Evolutionary conservation across 2,329 filamentous ascomycete genomes (phyloP).

Genomic region (Botryosphaeria dothidea): DNA sequence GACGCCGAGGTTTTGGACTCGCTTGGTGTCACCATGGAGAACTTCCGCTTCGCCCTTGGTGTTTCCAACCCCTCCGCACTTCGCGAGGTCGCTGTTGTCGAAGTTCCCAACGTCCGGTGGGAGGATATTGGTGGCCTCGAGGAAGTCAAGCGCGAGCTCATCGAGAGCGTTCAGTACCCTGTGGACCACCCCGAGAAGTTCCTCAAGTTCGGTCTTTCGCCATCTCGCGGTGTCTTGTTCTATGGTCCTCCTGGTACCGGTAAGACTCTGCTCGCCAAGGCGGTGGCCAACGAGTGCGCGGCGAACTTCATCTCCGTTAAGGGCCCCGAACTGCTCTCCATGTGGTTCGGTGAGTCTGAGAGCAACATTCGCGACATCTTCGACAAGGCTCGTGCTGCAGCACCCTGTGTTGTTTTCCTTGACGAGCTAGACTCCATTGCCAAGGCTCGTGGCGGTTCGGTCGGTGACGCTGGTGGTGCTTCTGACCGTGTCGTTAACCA

Average conservation of each 20-base stretch:
- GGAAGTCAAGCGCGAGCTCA: slow-evolving; percentile 98
- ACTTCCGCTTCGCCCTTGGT: slow-evolving; percentile 98
- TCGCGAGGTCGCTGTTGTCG: slow-evolving; percentile 97
- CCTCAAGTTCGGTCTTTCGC: slow-evolving; percentile 99
- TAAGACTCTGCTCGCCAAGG: slow-evolving; percentile 99
- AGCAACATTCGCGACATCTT: slow-evolving; percentile 99
- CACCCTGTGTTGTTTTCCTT: slow-evolving; percentile 97
- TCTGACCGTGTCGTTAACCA: slow-evolving; percentile 99
- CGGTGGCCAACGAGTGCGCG: slow-evolving; percentile 97
- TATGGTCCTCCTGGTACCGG: slow-evolving; percentile 99
- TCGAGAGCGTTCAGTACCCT: slow-evolving; percentile 97
- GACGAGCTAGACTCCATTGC: slow-evolving; percentile 99
- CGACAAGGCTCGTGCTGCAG: slow-evolving; percentile 97
- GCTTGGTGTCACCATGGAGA: slow-evolving; percentile 98
- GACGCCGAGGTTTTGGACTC: slow-evolving; percentile 98
- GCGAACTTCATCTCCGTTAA: slow-evolving; percentile 99
- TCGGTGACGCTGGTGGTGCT: slow-evolving; percentile 94
- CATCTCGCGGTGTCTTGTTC: slow-evolving; percentile 97
- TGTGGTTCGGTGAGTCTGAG: slow-evolving; percentile 99
- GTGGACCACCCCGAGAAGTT: slow-evolving; percentile 99
- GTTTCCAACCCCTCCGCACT: slow-evolving; percentile 98
- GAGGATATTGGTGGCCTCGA: slow-evolving; percentile 99
- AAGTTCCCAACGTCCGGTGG: slow-evolving; percentile 99
- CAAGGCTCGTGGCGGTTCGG: slow-evolving; percentile 96
- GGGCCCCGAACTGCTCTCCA: slow-evolving; percentile 95